Evolutionary conservation across 1,139 yeast genomes (phyloP), one percentile per base, ranked within the genome.

Genomic region (Debaryomyces robertsiae): DNA sequence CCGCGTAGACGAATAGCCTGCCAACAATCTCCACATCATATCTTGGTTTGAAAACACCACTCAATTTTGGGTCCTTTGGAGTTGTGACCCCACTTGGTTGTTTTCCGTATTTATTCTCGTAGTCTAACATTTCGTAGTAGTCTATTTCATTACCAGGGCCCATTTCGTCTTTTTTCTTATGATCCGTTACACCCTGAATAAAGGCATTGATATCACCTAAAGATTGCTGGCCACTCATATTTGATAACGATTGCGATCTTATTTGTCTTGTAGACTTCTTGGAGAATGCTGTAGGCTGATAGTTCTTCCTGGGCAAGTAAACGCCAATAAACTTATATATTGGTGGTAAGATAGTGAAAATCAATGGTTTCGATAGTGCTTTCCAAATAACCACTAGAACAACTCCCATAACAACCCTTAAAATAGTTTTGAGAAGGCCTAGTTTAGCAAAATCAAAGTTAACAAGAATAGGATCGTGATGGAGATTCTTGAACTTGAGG

Each of bases 1-100:
- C 95, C 3, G 85, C 81, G 59, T 89, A 89, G 1, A 87, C 85
- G 14, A 84, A 67, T 44, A 86, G 60, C 53, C 91, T 71, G 9
- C 93, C 88, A 32, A 86, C 67, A 13, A 85, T 84, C 48, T 84
- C 91, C 23, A 84, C 82, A 47, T 84, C 93, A 53, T 81, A 83
- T 40, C 90, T 67, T 9, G 79, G 68, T 54, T 61, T 70, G 57
- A 65, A 79, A 32, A 68, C 82, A 4, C 73, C 76, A 43, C 73
- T 64, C 5, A 25, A 5, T 22, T 48, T 27, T 6, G 30, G 30
- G 9, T 25, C 17, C 22, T 48, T 27, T 6, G 30, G 30, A n/a
- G 16, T 27, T 10, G 29, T 10, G n/a, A 6, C 14, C 2, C 18
- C 25, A 14, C 23, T 16, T 6, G 36, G 7, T 19, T 25, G 32